Percentiles rank a stretch among this genome's conserved stretches.
Conservation (phyloP, 2,329 filamentous ascomycete species). For the Colletotrichum truncatum region DNA sequence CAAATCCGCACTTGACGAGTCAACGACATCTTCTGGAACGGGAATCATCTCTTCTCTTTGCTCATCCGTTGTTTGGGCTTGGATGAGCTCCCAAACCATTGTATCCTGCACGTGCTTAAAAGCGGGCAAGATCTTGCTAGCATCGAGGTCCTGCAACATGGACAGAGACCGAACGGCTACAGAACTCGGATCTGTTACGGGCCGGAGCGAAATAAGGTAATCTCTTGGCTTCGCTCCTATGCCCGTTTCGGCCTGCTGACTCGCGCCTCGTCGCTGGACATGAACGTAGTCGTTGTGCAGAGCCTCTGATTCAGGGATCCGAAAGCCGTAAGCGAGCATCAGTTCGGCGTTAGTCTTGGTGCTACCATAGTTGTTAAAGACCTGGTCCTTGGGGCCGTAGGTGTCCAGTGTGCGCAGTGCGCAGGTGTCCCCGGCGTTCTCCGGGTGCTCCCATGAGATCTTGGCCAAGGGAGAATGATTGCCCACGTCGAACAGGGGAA, state of each 20-base stretch:
- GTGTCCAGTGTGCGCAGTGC: slow-evolving; percentile 50
- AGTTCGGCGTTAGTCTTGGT: slow-evolving; percentile 78
- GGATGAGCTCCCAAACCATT: slow-evolving; percentile 60
- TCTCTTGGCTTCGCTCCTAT: slow-evolving; percentile 41
- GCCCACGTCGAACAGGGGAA: slow-evolving; percentile 76
- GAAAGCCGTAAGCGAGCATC: slow-evolving; percentile 71
- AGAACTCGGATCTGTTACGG: slow-evolving; percentile 57
- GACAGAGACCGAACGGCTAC: slow-evolving; percentile 54
- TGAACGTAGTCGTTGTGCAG: slow-evolving; percentile 71
- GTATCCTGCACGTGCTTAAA: slow-evolving; percentile 63
- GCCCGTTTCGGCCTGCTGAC: slow-evolving; percentile 30
- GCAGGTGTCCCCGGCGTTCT: slow-evolving; percentile 47
- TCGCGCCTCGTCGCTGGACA: slow-evolving; percentile 55
- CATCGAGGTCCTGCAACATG: slow-evolving; percentile 39
- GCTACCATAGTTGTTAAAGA: slow-evolving; percentile 77
- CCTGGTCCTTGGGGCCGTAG: slow-evolving; percentile 56
- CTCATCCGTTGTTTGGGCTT: slow-evolving; percentile 46
- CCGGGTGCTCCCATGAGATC: slow-evolving; percentile 65
- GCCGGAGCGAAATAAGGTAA: slow-evolving; percentile 62
- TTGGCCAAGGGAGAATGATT: slow-evolving; percentile 73
- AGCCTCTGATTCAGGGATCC: slow-evolving; percentile 54
- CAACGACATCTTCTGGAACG: slow-evolving; percentile 22
- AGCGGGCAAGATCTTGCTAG: slow-evolving; percentile 41
- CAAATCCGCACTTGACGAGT: slow-evolving; percentile 32
- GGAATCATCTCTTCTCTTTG: slow-evolving; percentile 40